Conservation (phyloP, 352 stramenopile genomes). For the Pythium chondricola region DNA sequence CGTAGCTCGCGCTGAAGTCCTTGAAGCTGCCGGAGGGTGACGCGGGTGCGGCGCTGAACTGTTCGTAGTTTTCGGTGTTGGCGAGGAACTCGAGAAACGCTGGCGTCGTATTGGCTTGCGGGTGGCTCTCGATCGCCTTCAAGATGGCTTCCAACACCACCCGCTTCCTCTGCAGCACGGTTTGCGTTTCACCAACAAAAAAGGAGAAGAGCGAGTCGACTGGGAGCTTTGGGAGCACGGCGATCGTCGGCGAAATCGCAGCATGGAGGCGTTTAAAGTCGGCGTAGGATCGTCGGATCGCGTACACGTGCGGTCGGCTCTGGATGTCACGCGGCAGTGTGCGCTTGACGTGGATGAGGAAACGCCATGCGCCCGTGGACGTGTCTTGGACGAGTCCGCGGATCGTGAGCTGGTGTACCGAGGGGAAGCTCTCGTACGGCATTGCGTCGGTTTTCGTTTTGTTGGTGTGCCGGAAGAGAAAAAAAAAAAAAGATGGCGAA, state of each 20-base stretch:
- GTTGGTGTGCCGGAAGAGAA: neutral
- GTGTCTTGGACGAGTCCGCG: constrained; percentile 58
- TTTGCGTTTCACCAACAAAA: constrained; percentile 62
- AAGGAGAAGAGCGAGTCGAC: constrained; percentile 56
- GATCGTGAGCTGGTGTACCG: constrained; percentile 52
- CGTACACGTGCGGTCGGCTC: constrained; percentile 28
- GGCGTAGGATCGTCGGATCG: constrained; percentile 55
- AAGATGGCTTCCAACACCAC: constrained; percentile 54
- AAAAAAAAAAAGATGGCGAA: too few species aligned
- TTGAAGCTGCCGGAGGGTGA: constrained; percentile 25
- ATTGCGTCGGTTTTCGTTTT: constrained; percentile 17
- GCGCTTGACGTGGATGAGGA: constrained; percentile 51
- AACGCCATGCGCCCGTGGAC: constrained; percentile 50
- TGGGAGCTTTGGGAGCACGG: constrained; percentile 37
- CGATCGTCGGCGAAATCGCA: constrained; percentile 40
- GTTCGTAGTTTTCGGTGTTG: constrained; percentile 50
- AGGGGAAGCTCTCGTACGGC: constrained; percentile 74
- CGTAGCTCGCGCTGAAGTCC: constrained; percentile 22
- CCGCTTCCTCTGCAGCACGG: constrained; percentile 57
- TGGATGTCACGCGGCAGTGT: constrained; percentile 26
- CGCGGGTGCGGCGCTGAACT: constrained; percentile 22
- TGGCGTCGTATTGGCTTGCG: constrained; percentile 37
- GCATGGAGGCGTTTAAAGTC: constrained; percentile 68
- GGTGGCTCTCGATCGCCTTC: constrained; percentile 52
- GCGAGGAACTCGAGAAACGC: constrained; percentile 68